These are phyloP conservation scores for Alnus rubra DNA, from an alignment of 306 rosid species.

Conservation along the genomic window DNA sequence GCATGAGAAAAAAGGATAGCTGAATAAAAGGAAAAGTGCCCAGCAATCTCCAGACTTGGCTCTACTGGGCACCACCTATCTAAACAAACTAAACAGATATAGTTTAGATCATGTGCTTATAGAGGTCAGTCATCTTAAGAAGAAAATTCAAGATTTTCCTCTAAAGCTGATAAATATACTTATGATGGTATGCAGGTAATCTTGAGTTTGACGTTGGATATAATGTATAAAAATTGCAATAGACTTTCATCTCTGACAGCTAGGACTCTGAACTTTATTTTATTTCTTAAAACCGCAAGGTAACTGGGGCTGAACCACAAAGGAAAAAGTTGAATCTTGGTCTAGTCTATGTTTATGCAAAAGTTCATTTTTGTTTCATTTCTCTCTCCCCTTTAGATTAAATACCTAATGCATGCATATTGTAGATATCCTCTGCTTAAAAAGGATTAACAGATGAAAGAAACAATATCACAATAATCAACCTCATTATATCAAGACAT, in stretches of 20 bases:
- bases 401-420: not conserved
- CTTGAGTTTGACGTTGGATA: too few species aligned
- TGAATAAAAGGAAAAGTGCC: not conserved
- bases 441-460: not conserved
- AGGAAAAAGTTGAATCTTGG: not conserved
- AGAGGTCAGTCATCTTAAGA: too few species aligned
- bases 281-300: not conserved
- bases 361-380: not conserved
- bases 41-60: not conserved
- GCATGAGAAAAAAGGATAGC: not conserved
- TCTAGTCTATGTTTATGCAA: not conserved
- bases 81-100: not conserved
- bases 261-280: too few species aligned
- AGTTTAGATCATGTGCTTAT: too few species aligned
- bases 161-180: too few species aligned
- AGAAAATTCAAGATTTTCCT: too few species aligned
- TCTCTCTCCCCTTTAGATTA: not conserved
- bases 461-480: not conserved
- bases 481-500: not conserved
- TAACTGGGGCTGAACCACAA: not conserved
- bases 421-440: not conserved
- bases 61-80: not conserved
- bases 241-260: too few species aligned
- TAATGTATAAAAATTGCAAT: too few species aligned
- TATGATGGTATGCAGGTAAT: too few species aligned